phyloP scores from a whole-genome alignment of 306 rosid species.

The Quercus dentata region DNA sequence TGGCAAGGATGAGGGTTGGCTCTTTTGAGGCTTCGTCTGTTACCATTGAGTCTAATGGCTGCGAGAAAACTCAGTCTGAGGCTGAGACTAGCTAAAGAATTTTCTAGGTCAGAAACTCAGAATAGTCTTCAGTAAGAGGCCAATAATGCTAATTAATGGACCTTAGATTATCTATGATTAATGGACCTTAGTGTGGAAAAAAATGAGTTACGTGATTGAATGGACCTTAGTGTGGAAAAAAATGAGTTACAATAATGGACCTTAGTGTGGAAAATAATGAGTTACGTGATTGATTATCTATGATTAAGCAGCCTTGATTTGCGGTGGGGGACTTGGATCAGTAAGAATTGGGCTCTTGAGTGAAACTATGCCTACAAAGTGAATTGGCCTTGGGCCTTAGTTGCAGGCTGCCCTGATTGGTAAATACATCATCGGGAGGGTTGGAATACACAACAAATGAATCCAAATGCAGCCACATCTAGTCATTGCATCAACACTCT shows the following conservation, averaged over 20 bases:
- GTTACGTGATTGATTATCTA: conserved; percentile 2
- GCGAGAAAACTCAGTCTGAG: background rate
- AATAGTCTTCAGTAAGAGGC: too few species aligned
- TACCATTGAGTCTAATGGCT: background rate
- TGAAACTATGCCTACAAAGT: background rate
- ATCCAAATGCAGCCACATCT: too few species aligned
- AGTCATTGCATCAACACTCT: too few species aligned
- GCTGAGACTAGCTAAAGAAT: background rate
- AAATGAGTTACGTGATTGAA: too few species aligned
- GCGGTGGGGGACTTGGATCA: background rate
- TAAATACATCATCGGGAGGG: too few species aligned
- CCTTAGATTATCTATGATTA: too few species aligned
- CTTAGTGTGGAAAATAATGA: background rate
- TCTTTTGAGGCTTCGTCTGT: background rate
- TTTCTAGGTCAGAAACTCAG: background rate
- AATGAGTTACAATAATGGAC: too few species aligned
- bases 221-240: too few species aligned
- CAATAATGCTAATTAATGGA: too few species aligned
- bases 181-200: background rate
- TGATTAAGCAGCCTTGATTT: background rate
- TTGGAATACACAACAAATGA: too few species aligned
- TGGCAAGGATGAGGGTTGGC: background rate
- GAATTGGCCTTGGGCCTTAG: background rate
- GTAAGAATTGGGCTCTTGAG: background rate
- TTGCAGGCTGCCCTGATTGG: background rate